Evolutionary conservation across 2,329 filamentous ascomycete genomes (phyloP).

Genomic region (Colletotrichum orchidophilum): DNA sequence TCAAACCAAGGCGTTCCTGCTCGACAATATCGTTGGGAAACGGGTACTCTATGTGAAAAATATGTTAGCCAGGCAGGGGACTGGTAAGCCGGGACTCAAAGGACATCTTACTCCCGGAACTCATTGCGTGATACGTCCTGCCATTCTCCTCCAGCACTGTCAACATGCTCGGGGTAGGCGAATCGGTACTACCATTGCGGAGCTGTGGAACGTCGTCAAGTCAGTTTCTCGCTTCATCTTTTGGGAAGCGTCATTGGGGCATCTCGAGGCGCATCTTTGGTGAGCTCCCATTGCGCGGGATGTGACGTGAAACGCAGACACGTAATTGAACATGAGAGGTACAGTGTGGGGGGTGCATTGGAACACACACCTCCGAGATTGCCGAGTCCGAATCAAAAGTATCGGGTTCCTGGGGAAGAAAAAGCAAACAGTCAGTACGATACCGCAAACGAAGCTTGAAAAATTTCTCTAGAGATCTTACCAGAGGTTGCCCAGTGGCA

Average conservation of each 20-base stretch:
- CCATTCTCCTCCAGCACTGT: constrained; percentile 32
- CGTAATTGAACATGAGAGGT: background rate
- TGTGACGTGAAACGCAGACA: constrained; percentile 7
- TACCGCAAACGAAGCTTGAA: background rate
- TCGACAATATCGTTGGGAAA: constrained; percentile 40
- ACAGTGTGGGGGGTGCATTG: background rate
- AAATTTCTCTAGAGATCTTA: background rate
- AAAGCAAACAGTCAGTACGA: background rate
- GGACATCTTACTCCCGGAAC: constrained; percentile 39
- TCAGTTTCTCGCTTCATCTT: background rate
- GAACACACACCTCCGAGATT: constrained; percentile 8
- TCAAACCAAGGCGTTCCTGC: constrained; percentile 41
- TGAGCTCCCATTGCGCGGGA: background rate
- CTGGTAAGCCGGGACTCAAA: background rate
- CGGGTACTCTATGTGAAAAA: constrained; percentile 38
- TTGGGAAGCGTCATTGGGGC: no score
- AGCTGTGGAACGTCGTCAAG: background rate
- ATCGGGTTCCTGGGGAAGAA: constrained; percentile 22
- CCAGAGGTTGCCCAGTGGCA: background rate
- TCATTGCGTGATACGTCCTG: constrained; percentile 35
- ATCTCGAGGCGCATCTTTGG: background rate
- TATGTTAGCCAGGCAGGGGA: background rate
- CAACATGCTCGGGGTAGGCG: constrained; percentile 28
- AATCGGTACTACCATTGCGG: constrained; percentile 1
- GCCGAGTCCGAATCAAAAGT: constrained; percentile 27